Evolutionary conservation across 2,329 filamentous ascomycete species (phyloP).

Genomic region (Lasiodiplodia hormozganensis): DNA sequence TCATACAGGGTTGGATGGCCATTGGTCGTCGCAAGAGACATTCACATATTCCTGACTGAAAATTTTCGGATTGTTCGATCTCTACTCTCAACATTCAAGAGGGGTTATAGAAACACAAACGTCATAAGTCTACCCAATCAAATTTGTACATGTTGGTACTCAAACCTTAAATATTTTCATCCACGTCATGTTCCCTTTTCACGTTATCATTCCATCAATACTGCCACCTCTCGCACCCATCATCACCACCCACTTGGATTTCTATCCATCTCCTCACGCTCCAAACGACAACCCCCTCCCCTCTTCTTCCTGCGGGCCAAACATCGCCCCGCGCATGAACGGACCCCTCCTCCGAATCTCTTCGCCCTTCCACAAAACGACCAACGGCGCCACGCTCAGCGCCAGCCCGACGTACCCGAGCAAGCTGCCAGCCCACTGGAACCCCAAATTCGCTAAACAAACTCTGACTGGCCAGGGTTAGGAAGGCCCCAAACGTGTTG

Average conservation of each 20-base stretch:
- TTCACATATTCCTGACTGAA: neutral
- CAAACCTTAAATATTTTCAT: neutral
- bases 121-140: too few relatives aligned
- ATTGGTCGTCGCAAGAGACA: neutral
- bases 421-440: slow-evolving; percentile 52
- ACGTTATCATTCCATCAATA: neutral
- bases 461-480: slow-evolving; percentile 52
- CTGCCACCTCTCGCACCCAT: too few relatives aligned
- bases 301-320: neutral
- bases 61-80: neutral
- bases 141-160: neutral
- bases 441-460: slow-evolving; percentile 51
- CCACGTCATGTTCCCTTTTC: neutral
- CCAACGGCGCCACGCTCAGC: slow-evolving; percentile 49
- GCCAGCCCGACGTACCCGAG: slow-evolving; percentile 52
- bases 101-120: too few relatives aligned
- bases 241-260: neutral
- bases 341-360: slow-evolving; percentile 4
- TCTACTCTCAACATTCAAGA: neutral
- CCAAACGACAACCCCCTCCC: neutral
- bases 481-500: slow-evolving; percentile 54
- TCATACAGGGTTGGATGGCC: neutral
- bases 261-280: neutral
- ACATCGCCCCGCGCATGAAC: neutral
- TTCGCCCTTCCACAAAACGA: slow-evolving; percentile 36